Evolutionary conservation across 306 rosid species (phyloP).

Genomic region (Cyamopsis tetragonoloba): DNA sequence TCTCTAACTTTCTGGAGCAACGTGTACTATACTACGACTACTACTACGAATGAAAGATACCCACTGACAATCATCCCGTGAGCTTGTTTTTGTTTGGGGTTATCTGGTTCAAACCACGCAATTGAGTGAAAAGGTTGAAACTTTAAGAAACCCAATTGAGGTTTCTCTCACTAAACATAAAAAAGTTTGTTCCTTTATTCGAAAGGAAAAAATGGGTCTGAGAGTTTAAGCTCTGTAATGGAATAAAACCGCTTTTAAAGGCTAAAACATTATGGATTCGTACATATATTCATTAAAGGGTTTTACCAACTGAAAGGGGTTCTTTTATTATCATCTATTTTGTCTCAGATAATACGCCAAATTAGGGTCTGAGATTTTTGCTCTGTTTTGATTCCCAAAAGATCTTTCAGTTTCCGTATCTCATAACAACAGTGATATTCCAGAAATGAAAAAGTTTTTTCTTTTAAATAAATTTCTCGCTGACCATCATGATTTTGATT

Average conservation of each 20-base stretch:
- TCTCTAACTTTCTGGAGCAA: slow-evolving; percentile 63
- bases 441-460: slow-evolving; percentile 5
- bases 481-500: slow-evolving; percentile 44
- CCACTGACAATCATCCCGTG: slow-evolving; percentile 61
- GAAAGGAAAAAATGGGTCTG: slow-evolving; percentile 3
- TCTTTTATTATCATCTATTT: slow-evolving; percentile 39
- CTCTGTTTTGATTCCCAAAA: slow-evolving; percentile 32
- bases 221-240: slow-evolving; percentile 30
- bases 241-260: slow-evolving; percentile 32
- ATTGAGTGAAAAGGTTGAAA: slow-evolving; percentile 20
- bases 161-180: background rate
- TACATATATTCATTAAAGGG: slow-evolving; percentile 36
- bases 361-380: slow-evolving; percentile 26
- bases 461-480: background rate
- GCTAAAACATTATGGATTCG: slow-evolving; percentile 28
- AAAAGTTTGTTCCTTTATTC: slow-evolving; percentile 10
- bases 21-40: too few relatives aligned
- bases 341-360: slow-evolving; percentile 43
- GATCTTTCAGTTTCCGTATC: slow-evolving; percentile 43
- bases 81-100: slow-evolving; percentile 30
- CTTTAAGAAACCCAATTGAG: background rate
- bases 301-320: slow-evolving; percentile 33
- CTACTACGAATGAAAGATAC: slow-evolving; percentile 53
- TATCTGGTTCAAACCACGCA: slow-evolving; percentile 34
- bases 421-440: slow-evolving; percentile 22